Conservation (phyloP, 495 filamentous ascomycete genomes). For the Xylaria nigripes region DNA sequence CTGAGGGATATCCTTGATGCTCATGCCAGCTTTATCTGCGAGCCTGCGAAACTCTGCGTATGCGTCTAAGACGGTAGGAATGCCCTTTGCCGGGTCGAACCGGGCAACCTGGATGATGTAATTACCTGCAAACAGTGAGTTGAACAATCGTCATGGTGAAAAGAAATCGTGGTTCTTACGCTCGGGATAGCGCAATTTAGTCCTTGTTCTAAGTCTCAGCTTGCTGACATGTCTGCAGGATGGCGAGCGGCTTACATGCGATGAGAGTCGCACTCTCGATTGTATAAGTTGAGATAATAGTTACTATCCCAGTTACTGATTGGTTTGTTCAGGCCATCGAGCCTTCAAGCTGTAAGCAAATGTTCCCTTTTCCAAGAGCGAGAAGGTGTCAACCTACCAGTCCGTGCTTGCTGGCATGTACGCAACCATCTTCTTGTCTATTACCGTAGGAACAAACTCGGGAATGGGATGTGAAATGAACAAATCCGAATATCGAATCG, state of each 20-base stretch:
- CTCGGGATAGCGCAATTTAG: conserved; percentile 57
- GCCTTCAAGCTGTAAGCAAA: conserved; percentile 34
- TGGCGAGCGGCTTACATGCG: conserved; percentile 38
- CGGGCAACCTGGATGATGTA: conserved; percentile 80
- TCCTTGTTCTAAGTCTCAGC: conserved; percentile 32
- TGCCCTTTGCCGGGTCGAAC: conserved; percentile 84
- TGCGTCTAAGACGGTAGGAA: conserved; percentile 68
- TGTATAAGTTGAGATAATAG: conserved; percentile 72
- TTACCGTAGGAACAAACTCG: conserved; percentile 62
- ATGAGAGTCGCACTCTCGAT: conserved; percentile 51
- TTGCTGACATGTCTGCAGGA: not conserved
- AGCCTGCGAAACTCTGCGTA: conserved; percentile 65
- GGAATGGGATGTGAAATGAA: conserved; percentile 82
- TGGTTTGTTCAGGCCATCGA: conserved; percentile 79
- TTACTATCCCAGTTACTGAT: conserved; percentile 65
- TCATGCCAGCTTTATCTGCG: conserved; percentile 35
- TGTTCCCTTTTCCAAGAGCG: not conserved
- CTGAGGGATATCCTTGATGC: conserved; percentile 50
- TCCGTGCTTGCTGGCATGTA: conserved; percentile 83
- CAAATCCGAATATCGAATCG: conserved; percentile 62
- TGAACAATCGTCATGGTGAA: not conserved
- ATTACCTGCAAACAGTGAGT: conserved; percentile 35
- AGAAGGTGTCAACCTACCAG: conserved; percentile 44
- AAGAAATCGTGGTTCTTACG: conserved; percentile 29
- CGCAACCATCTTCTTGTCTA: conserved; percentile 58